These are phyloP conservation scores for Thraustochytrium sp. DNA, from an alignment of 352 stramenopile species.

Conservation along the genomic window DNA sequence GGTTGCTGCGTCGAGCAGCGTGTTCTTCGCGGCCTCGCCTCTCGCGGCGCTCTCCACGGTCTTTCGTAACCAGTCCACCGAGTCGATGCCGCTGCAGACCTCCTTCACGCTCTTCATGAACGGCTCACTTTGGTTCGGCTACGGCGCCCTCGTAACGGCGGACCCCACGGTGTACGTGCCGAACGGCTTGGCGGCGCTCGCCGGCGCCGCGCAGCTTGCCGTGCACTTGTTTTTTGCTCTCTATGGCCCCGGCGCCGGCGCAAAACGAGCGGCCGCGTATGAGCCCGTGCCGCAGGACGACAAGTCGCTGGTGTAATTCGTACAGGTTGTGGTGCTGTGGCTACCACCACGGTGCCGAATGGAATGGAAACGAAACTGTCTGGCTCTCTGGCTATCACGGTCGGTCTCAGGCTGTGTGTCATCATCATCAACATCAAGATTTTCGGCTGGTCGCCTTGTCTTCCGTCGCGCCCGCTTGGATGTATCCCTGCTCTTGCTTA, in stretches of 20 bases:
- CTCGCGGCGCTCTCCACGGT: slow-evolving; percentile 12
- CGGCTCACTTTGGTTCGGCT: slow-evolving; percentile 16
- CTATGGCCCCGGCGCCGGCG: not conserved
- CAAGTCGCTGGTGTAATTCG: not conserved
- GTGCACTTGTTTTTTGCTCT: slow-evolving; percentile 1
- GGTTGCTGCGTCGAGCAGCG: not conserved
- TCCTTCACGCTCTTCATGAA: slow-evolving; percentile 25
- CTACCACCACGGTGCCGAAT: no score
- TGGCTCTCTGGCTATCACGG: no score
- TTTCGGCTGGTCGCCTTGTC: no score
- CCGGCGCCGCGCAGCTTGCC: slow-evolving; percentile 8
- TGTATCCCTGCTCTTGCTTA: not conserved
- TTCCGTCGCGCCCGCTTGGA: no score
- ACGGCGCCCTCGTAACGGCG: not conserved
- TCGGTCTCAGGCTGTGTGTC: no score
- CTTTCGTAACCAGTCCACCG: not conserved
- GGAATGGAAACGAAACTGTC: no score
- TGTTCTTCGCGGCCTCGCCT: slow-evolving; percentile 6
- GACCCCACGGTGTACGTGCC: slow-evolving; percentile 17
- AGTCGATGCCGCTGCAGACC: slow-evolving; percentile 13
- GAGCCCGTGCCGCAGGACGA: not conserved
- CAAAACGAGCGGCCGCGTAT: not conserved
- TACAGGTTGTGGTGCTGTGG: not conserved
- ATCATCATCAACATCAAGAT: no score
- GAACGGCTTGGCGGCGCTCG: not conserved